Percentiles rank a stretch among this genome's conserved stretches.
Conservation (phyloP, 1,284 basidiomycete species). For the Puccinia sorghi region DNA sequence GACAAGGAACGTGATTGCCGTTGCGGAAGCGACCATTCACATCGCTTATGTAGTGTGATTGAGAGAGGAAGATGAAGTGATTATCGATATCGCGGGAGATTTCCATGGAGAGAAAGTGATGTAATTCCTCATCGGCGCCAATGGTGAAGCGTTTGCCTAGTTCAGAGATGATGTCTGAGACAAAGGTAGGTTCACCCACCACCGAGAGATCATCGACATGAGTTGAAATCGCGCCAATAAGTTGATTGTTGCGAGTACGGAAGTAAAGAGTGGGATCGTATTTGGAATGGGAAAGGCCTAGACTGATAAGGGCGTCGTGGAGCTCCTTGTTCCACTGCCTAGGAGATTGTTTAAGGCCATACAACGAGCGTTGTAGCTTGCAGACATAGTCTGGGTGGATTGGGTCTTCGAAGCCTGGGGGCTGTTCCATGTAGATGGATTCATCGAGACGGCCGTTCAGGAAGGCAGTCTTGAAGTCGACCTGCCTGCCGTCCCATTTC, state of each 20-base stretch:
- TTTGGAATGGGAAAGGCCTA: not conserved
- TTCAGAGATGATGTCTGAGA: not conserved
- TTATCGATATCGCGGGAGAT: too few relatives aligned
- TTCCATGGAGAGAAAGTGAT: too few relatives aligned
- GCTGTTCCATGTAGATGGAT: too few relatives aligned
- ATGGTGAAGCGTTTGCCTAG: too few relatives aligned
- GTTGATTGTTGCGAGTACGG: not conserved
- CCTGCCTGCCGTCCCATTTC: not conserved
- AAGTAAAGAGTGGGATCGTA: constrained; percentile 17
- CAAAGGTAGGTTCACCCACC: not conserved
- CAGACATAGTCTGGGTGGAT: too few relatives aligned
- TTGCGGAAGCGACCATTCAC: too few relatives aligned
- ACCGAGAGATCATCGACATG: constrained; percentile 11
- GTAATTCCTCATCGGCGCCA: too few relatives aligned
- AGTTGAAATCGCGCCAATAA: not conserved
- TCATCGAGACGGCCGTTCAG: too few relatives aligned
- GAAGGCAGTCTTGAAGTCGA: too few relatives aligned
- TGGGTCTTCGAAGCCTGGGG: not conserved
- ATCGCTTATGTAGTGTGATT: too few relatives aligned
- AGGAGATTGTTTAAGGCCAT: constrained; percentile 7
- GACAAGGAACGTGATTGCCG: too few relatives aligned
- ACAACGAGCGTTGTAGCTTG: not conserved
- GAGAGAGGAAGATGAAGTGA: too few relatives aligned
- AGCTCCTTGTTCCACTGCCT: constrained; percentile 1
- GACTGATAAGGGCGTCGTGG: not conserved